Percentiles rank a stretch among this genome's conserved stretches.
Evolutionary conservation across 2,329 filamentous ascomycete species (phyloP).

Genomic region (Lecanicillium sp.): DNA sequence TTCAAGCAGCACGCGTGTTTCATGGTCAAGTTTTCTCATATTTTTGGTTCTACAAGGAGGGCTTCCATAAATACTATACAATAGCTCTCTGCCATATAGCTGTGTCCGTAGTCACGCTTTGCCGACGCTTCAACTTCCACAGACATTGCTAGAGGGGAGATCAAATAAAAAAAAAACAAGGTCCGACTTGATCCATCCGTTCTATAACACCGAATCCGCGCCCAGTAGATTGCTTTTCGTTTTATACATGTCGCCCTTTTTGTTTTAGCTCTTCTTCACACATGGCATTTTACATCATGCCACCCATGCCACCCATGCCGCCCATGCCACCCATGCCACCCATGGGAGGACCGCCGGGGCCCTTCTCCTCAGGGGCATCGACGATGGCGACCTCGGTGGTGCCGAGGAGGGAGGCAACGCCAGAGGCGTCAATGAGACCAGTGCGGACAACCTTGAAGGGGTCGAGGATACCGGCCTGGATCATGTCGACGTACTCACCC

Average conservation of each 20-base stretch:
- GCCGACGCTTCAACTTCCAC: constrained; percentile 10
- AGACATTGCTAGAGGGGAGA: constrained; percentile 13
- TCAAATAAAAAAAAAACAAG: constrained; percentile 19
- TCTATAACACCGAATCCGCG: constrained; percentile 14
- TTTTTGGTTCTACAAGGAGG: constrained; percentile 26
- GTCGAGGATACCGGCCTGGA: constrained; percentile 90
- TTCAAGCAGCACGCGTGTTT: no score
- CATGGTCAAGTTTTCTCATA: constrained; percentile 17
- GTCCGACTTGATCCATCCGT: constrained; percentile 25
- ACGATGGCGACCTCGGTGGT: constrained; percentile 98
- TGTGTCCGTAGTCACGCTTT: not conserved
- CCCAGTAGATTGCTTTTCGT: constrained; percentile 15
- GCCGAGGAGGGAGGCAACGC: constrained; percentile 92
- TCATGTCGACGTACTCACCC: constrained; percentile 99
- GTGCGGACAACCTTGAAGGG: constrained; percentile 99
- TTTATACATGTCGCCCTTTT: constrained; percentile 12
- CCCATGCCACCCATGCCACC: constrained; percentile 64
- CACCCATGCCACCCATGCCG: constrained; percentile 55
- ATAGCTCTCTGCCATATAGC: constrained; percentile 11
- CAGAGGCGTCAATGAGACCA: constrained; percentile 86
- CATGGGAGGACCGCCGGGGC: constrained; percentile 52
- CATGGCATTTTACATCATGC: constrained; percentile 49
- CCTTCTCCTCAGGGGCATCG: constrained; percentile 92
- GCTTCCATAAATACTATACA: constrained; percentile 29
- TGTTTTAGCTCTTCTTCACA: constrained; percentile 2